Evolutionary conservation across 2,329 filamentous ascomycete genomes (phyloP).

Genomic region (Aspergillus japonicus): DNA sequence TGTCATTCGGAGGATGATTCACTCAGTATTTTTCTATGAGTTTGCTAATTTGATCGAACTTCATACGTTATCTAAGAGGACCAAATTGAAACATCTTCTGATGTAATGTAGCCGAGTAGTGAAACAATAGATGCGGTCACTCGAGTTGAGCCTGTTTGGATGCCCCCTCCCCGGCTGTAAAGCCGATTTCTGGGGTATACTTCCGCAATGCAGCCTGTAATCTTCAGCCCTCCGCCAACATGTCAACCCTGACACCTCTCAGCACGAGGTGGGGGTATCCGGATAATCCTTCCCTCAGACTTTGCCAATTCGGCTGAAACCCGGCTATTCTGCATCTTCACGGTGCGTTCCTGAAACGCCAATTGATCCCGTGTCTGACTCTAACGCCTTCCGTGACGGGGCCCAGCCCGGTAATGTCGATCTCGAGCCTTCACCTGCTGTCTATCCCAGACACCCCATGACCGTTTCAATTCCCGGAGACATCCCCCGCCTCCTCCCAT

Average conservation of each 20-base stretch:
- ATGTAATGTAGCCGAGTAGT: too few relatives aligned
- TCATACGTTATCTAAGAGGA: too few relatives aligned
- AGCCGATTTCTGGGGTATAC: background rate
- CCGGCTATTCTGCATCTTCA: background rate
- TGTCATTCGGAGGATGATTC: too few relatives aligned
- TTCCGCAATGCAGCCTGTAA: background rate
- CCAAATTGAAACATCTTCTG: too few relatives aligned
- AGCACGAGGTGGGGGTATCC: background rate
- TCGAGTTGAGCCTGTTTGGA: too few relatives aligned
- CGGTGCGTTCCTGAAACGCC: background rate
- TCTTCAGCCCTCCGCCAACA: background rate
- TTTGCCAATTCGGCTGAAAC: background rate
- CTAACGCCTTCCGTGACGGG: conserved; percentile 7
- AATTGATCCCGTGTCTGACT: background rate
- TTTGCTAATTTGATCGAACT: too few relatives aligned
- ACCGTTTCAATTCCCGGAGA: background rate
- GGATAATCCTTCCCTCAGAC: background rate
- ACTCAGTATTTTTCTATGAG: too few relatives aligned
- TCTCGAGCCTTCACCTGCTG: background rate
- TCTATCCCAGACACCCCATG: background rate
- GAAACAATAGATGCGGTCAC: too few relatives aligned
- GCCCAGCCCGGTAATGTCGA: conserved; percentile 1
- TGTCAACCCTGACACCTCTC: background rate
- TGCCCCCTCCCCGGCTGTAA: too few relatives aligned
- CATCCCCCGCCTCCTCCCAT: background rate